Evolutionary conservation across 495 filamentous ascomycete genomes (phyloP), one percentile per base, ranked within the genome.

Genomic region (Neurospora sp.): DNA sequence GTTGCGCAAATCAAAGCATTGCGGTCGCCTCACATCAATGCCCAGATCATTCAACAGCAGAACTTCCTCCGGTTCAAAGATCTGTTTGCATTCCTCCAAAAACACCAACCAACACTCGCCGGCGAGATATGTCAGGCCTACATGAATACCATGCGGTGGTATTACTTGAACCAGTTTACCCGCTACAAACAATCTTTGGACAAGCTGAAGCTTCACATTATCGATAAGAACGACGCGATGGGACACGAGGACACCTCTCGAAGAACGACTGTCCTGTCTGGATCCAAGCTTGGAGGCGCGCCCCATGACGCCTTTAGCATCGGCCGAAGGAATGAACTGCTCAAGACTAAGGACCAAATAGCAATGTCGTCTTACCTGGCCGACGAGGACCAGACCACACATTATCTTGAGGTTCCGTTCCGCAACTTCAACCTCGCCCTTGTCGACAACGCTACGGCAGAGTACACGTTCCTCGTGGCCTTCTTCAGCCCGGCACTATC

Each of bases 131-230:
- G 89, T 22, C 93, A 95, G 82, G 96, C 96, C 8, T 99, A 99
- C 75, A 90, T 97, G 81, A 97, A 98, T 82, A 99, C 96, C 8
- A 98, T 99, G 95, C 89, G 94, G 61, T 99, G 96, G 96, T 99
- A 99, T 76, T 98, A 98, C 77, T 83, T 90, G 45, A 95, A 91
- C 73, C 90, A 98, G 80, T 99, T 99, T 79, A 90, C 89, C 4
- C 92, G 95, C 20, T 99, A 98, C 79, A 87, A 91, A 70, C 89
- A 90, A 72, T 88, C 94, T 1, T 87, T 99, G 1, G 90, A 91
- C 71, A 97, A 94, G 78, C 85, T 98, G 74, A 94, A 92, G 75
- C 76, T 97, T 14, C 93, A 97, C 73, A 81, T 85, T 2, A 86
- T 96, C 72, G 96, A 97, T 76, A 93, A 92, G 77, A 89, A 92